These are phyloP conservation scores for Santalum album DNA, from an alignment of 164 flowering plant species.

Conservation along the genomic window DNA sequence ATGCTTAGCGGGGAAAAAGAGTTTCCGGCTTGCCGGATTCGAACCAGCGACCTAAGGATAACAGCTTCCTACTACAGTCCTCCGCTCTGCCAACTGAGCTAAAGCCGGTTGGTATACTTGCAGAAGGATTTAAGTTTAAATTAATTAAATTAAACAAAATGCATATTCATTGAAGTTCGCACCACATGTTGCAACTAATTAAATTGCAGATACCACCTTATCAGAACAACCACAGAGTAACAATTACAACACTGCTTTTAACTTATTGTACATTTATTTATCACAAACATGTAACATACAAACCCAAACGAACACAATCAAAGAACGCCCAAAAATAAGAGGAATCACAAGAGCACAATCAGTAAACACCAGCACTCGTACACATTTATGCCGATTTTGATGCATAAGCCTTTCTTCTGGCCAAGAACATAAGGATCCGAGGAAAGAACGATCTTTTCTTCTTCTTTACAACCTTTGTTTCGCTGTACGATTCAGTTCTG, in stretches of 20 bases:
- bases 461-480: slow-evolving; percentile 37
- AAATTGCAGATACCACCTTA: too few relatives aligned
- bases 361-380: background rate
- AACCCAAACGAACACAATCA: too few relatives aligned
- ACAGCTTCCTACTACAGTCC: slow-evolving; percentile 1
- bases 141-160: too few relatives aligned
- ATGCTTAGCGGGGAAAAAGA: background rate
- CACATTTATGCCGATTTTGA: background rate
- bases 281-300: slow-evolving; percentile 11
- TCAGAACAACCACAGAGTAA: too few relatives aligned
- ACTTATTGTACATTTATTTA: slow-evolving; percentile 11
- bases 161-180: too few relatives aligned
- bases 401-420: slow-evolving; percentile 33
- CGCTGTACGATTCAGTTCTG: slow-evolving; percentile 26
- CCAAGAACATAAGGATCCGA: slow-evolving; percentile 57
- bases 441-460: slow-evolving; percentile 70
- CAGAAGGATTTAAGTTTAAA: too few relatives aligned
- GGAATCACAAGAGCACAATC: background rate
- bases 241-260: slow-evolving; percentile 8
- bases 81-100: slow-evolving; percentile 3
- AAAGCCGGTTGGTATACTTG: background rate
- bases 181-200: too few relatives aligned
- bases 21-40: slow-evolving; percentile 6
- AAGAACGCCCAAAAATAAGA: background rate
- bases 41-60: slow-evolving; percentile 7